Evolutionary conservation across 345 rosid species (phyloP).

Genomic region (Turnera subulata): DNA sequence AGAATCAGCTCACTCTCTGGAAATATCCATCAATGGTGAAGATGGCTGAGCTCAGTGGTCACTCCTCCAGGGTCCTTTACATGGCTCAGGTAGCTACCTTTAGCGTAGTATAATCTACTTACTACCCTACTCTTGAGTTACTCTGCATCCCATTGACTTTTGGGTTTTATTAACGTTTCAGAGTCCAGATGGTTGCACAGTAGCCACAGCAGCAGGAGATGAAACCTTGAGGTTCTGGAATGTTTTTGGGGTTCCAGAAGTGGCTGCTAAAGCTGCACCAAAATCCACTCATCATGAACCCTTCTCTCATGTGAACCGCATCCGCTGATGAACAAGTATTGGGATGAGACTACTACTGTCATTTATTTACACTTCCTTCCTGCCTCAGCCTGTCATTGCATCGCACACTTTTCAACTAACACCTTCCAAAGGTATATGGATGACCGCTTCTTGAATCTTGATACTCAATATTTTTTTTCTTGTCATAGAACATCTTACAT

Average conservation of each 20-base stretch:
- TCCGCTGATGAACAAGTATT: constrained; percentile 5
- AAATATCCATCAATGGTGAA: constrained; percentile 54
- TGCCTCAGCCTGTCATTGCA: too few species aligned
- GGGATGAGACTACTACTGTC: not conserved
- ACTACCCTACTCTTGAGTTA: not conserved
- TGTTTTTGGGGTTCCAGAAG: constrained; percentile 62
- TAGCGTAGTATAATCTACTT: too few species aligned
- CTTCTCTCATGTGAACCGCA: constrained; percentile 3
- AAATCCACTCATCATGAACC: constrained; percentile 3
- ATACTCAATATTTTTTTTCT: too few species aligned
- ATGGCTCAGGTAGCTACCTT: constrained; percentile 45
- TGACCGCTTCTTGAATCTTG: too few species aligned
- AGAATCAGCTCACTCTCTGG: constrained; percentile 47
- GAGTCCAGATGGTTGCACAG: constrained; percentile 75
- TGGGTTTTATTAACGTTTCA: constrained; percentile 4
- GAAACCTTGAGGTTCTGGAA: constrained; percentile 72
- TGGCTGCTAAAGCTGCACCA: constrained; percentile 45
- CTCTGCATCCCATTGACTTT: too few species aligned
- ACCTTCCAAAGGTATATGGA: not conserved
- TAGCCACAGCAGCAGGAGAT: constrained; percentile 76
- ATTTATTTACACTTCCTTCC: not conserved
- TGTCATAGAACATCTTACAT: too few species aligned
- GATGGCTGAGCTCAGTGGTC: constrained; percentile 43
- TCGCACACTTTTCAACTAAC: not conserved
- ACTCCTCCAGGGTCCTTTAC: constrained; percentile 48